phyloP scores from a whole-genome alignment of 2,329 filamentous ascomycete genomes.

The Colletotrichum liriopes region DNA sequence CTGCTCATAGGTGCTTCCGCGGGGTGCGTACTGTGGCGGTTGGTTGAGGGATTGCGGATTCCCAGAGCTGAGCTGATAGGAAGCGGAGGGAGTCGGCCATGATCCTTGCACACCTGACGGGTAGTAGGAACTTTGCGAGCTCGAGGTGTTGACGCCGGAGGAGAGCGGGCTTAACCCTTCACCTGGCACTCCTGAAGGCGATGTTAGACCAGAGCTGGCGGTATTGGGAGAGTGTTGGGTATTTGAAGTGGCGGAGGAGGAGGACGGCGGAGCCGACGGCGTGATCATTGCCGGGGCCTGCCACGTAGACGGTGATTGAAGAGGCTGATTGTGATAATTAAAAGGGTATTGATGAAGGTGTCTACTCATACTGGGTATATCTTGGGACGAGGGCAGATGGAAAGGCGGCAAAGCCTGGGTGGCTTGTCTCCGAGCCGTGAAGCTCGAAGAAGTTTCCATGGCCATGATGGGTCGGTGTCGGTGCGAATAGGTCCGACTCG shows the following conservation, averaged over 20 bases:
- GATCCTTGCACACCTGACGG: constrained; percentile 62
- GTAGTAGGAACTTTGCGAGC: constrained; percentile 67
- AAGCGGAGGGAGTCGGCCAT: constrained; percentile 72
- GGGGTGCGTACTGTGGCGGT: constrained; percentile 25
- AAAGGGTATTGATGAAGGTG: constrained; percentile 45
- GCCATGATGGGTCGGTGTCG: constrained; percentile 30
- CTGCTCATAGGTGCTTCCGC: constrained; percentile 57
- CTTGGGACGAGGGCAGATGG: constrained; percentile 75
- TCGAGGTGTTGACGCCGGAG: constrained; percentile 73
- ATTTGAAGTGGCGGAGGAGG: constrained; percentile 69
- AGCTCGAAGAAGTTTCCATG: constrained; percentile 66
- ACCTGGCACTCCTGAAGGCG: constrained; percentile 65
- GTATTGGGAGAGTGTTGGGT: constrained; percentile 53
- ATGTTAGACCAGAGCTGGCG: constrained; percentile 68
- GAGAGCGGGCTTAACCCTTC: constrained; percentile 76
- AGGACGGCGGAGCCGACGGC: constrained; percentile 38
- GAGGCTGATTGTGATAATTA: constrained; percentile 29
- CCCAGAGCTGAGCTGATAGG: constrained; percentile 71
- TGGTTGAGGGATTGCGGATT: constrained; percentile 53
- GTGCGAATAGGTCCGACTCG: not conserved
- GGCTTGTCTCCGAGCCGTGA: constrained; percentile 80
- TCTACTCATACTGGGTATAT: constrained; percentile 63
- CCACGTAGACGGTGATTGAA: constrained; percentile 35
- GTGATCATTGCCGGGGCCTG: constrained; percentile 31
- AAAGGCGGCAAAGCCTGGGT: constrained; percentile 79